Percentiles rank a stretch among this genome's conserved stretches.
Evolutionary conservation across 179 eudicot genomes (phyloP).

Genomic region (Silene coronaria): DNA sequence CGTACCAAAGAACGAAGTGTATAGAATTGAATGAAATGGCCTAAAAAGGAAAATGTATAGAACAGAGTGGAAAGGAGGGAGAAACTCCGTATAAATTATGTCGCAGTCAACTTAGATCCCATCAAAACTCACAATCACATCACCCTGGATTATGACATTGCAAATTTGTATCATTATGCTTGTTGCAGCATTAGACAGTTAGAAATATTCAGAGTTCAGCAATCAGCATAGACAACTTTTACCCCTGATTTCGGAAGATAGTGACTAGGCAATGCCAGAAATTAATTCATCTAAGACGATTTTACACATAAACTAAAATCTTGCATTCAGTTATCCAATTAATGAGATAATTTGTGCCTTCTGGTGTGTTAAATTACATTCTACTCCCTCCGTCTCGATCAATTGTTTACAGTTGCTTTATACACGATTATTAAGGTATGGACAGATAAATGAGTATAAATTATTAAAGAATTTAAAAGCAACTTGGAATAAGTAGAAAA

Average conservation of each 20-base stretch:
- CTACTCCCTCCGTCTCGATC: too few relatives aligned
- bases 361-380: neutral
- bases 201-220: neutral
- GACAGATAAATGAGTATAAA: too few relatives aligned
- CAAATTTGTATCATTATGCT: slow-evolving; percentile 15
- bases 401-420: too few relatives aligned
- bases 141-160: slow-evolving; percentile 51
- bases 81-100: too few relatives aligned
- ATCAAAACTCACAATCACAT: slow-evolving; percentile 86
- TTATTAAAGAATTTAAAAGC: too few relatives aligned
- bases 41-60: too few relatives aligned
- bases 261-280: neutral
- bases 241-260: neutral
- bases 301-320: neutral
- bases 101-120: slow-evolving; percentile 69
- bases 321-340: neutral
- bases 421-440: too few relatives aligned
- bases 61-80: too few relatives aligned
- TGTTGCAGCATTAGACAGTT: slow-evolving; percentile 7
- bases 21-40: too few relatives aligned
- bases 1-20: too few relatives aligned
- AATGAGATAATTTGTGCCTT: neutral
- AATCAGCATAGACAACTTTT: neutral
- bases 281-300: neutral
- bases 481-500: too few relatives aligned